phyloP scores from a whole-genome alignment of 108 stramenopile species.

The Schizochytrium sp. region DNA sequence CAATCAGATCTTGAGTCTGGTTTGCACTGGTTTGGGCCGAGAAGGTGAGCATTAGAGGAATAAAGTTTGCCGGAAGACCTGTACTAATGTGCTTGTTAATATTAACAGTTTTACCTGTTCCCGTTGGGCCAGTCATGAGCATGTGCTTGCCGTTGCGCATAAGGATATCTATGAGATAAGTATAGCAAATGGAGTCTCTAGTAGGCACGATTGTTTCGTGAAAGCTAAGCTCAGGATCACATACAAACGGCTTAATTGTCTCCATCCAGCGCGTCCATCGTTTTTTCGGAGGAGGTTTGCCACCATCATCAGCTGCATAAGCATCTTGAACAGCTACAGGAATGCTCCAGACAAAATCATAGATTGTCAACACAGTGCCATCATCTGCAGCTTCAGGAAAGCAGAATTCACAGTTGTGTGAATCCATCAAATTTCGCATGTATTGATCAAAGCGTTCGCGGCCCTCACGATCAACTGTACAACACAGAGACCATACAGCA shows the following conservation, averaged over 20 bases:
- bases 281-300: conserved; percentile 53
- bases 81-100: conserved; percentile 71
- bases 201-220: conserved; percentile 74
- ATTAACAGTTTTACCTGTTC: conserved; percentile 82
- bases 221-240: conserved; percentile 74
- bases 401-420: conserved; percentile 59
- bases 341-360: conserved; percentile 73
- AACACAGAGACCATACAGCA: conserved; percentile 75
- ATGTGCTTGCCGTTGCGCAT: conserved; percentile 75
- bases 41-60: conserved; percentile 76
- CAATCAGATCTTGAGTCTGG: conserved; percentile 81
- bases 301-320: conserved; percentile 61
- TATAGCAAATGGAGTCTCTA: conserved; percentile 77
- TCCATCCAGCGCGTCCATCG: conserved; percentile 77
- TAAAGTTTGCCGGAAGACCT: conserved; percentile 61
- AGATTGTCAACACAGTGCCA: conserved; percentile 66
- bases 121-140: conserved; percentile 79
- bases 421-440: conserved; percentile 63
- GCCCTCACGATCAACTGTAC: conserved; percentile 70
- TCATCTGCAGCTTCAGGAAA: conserved; percentile 67
- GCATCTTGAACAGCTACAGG: conserved; percentile 15
- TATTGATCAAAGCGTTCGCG: conserved; percentile 71
- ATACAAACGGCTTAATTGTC: conserved; percentile 66
- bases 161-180: conserved; percentile 74
- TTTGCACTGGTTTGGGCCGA: conserved; percentile 79